These are phyloP conservation scores for Coffea canephora DNA, from an alignment of 257 asterid species.

Conservation along the genomic window DNA sequence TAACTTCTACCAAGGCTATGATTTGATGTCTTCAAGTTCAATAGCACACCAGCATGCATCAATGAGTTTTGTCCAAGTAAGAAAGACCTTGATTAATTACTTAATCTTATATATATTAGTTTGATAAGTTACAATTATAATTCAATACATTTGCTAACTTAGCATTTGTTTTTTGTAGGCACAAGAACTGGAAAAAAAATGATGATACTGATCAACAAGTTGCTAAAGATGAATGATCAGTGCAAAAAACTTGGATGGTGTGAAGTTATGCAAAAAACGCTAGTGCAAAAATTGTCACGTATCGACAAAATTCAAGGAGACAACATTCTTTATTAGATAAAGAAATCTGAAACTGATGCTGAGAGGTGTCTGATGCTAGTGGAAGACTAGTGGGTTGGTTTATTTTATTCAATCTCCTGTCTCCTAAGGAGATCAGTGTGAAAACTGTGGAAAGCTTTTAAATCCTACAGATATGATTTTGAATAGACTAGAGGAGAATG, in stretches of 20 bases:
- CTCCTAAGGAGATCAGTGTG: constrained; percentile 80
- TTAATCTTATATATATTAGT: too few relatives aligned
- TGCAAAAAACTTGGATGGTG: background rate
- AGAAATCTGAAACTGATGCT: constrained; percentile 25
- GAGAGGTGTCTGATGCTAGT: constrained; percentile 19
- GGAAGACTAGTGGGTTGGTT: constrained; percentile 16
- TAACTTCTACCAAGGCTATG: too few relatives aligned
- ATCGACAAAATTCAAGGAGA: constrained; percentile 20
- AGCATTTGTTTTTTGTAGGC: too few relatives aligned
- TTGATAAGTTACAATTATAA: too few relatives aligned
- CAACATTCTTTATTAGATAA: constrained; percentile 26
- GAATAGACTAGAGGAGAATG: background rate
- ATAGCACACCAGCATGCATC: too few relatives aligned
- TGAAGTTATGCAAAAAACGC: constrained; percentile 5
- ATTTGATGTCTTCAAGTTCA: too few relatives aligned
- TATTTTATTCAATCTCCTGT: constrained; percentile 19
- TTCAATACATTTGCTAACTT: too few relatives aligned
- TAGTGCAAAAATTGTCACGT: background rate
- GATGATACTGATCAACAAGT: too few relatives aligned
- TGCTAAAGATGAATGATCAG: too few relatives aligned
- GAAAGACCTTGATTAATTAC: too few relatives aligned
- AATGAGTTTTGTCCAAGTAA: too few relatives aligned
- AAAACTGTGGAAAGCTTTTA: constrained; percentile 77
- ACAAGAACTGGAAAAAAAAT: too few relatives aligned
- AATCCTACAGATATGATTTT: constrained; percentile 28